Evolutionary conservation across 345 rosid genomes (phyloP).

Genomic region (Eucalyptus curtisii): DNA sequence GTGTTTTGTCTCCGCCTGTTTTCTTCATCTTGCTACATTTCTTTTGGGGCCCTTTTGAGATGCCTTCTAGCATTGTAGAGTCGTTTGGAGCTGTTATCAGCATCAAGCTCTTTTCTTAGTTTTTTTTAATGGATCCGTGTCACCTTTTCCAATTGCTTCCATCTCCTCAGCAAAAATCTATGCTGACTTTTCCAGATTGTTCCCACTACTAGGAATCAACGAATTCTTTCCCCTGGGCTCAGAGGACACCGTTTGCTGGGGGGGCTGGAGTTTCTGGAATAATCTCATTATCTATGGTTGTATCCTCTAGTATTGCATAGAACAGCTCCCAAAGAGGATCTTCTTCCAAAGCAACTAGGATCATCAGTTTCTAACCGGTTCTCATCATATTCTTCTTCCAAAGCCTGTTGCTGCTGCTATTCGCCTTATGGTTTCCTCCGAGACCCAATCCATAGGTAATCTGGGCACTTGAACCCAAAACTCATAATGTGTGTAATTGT

Average conservation of each 20-base stretch:
- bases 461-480: too few relatives aligned
- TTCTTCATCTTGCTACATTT: not conserved
- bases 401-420: too few relatives aligned
- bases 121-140: fast-evolving
- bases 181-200: not conserved
- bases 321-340: not conserved
- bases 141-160: not conserved
- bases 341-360: too few relatives aligned
- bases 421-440: too few relatives aligned
- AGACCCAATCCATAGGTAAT: too few relatives aligned
- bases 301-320: not conserved
- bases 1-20: not conserved
- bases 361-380: too few relatives aligned
- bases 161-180: not conserved
- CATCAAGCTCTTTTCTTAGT: not conserved
- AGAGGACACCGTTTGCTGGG: not conserved
- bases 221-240: not conserved
- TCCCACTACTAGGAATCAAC: not conserved
- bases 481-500: too few relatives aligned
- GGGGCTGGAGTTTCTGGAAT: not conserved
- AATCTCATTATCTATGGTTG: not conserved
- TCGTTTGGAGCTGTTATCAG: not conserved
- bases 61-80: too few relatives aligned
- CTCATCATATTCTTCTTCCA: not conserved
- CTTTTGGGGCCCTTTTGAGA: too few relatives aligned